Percentiles rank a stretch among this genome's conserved stretches.
phyloP scores from a whole-genome alignment of 73 alveolate species.

The Symbiodinium natans region DNA sequence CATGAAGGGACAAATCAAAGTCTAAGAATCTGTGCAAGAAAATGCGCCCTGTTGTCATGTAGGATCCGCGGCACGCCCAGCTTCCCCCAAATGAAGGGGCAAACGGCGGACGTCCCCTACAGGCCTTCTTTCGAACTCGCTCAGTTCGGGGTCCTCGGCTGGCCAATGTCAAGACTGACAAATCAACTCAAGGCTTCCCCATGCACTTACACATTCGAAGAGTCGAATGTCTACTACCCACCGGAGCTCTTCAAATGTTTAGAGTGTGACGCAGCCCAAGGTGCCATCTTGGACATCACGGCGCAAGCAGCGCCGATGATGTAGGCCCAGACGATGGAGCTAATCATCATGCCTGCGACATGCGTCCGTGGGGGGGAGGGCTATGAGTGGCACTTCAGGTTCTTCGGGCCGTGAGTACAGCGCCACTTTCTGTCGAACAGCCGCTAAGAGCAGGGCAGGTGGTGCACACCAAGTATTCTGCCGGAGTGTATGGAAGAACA shows the following conservation, averaged over 20 bases:
- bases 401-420: neutral
- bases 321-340: slow-evolving; percentile 85
- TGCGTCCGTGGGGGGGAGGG: no score
- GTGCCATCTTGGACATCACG: slow-evolving; percentile 73
- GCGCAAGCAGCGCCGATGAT: slow-evolving; percentile 84
- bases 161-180: neutral
- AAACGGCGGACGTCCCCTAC: no score
- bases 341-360: slow-evolving; percentile 61
- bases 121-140: slow-evolving; percentile 65
- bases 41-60: no score
- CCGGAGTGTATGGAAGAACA: slow-evolving; percentile 58
- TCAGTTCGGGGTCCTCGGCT: slow-evolving; percentile 67
- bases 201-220: no score
- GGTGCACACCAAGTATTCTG: slow-evolving; percentile 55
- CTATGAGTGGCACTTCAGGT: neutral
- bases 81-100: no score
- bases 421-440: no score
- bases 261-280: neutral
- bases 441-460: slow-evolving; percentile 1
- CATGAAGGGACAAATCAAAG: no score
- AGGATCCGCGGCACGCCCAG: no score
- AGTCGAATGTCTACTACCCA: no score
- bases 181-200: no score
- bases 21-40: no score
- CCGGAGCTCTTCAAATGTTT: no score